Evolutionary conservation across 306 rosid genomes (phyloP).

Genomic region (Vigna nakashimae): DNA sequence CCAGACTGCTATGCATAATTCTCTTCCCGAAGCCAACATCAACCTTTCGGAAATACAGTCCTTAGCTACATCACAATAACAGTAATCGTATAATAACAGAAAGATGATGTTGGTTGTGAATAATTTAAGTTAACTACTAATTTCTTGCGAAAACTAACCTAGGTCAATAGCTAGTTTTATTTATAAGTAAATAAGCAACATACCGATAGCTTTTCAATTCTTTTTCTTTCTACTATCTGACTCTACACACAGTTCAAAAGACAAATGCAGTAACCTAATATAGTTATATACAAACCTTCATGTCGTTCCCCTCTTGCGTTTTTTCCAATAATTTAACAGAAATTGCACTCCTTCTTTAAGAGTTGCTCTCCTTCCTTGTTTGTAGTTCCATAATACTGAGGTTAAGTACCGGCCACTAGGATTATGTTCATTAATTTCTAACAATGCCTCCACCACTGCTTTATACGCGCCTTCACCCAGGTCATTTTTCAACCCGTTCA

Average conservation of each 20-base stretch:
- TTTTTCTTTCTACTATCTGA: background rate
- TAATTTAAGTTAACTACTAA: background rate
- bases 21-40: constrained; percentile 40
- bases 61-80: background rate
- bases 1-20: constrained; percentile 24
- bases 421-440: constrained; percentile 60
- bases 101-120: background rate
- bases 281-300: constrained; percentile 51
- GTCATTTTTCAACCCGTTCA: constrained; percentile 53
- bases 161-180: background rate
- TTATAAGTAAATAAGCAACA: background rate
- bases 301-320: constrained; percentile 46
- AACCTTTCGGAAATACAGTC: constrained; percentile 41
- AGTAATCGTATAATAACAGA: background rate
- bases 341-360: constrained; percentile 54
- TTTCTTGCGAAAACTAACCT: background rate
- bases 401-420: constrained; percentile 66
- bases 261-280: constrained; percentile 23
- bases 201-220: background rate
- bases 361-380: constrained; percentile 56
- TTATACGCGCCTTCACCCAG: constrained; percentile 54
- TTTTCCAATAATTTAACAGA: constrained; percentile 51
- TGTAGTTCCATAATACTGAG: constrained; percentile 64
- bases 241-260: background rate
- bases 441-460: constrained; percentile 59